These are phyloP conservation scores for Trypanosoma vivax DNA, from an alignment of 208 protist species.

Conservation along the genomic window DNA sequence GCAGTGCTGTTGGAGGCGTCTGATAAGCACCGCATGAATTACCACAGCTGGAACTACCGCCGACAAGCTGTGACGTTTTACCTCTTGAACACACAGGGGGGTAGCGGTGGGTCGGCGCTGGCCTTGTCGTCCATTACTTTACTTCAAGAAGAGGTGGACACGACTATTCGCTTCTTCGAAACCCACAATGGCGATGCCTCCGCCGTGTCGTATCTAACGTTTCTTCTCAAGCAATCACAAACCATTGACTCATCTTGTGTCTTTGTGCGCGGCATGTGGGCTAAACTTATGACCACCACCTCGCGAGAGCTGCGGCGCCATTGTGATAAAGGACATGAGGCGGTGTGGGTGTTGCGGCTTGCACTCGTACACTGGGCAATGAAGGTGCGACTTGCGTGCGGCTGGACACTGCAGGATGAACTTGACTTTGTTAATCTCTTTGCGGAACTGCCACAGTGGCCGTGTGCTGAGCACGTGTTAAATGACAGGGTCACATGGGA, in stretches of 20 bases:
- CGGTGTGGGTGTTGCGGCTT: slow-evolving; percentile 58
- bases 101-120: not conserved
- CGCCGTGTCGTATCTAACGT: slow-evolving; percentile 47
- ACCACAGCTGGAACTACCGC: slow-evolving; percentile 78
- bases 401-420: slow-evolving; percentile 62
- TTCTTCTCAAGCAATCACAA: slow-evolving; percentile 26
- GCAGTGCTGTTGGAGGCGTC: slow-evolving; percentile 31
- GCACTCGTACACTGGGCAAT: slow-evolving; percentile 47
- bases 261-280: slow-evolving; percentile 18
- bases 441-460: slow-evolving; percentile 5
- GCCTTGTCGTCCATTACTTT: not conserved
- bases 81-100: not conserved
- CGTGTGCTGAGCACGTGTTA: not conserved
- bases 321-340: slow-evolving; percentile 69
- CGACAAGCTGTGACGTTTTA: slow-evolving; percentile 13
- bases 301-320: slow-evolving; percentile 48
- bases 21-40: slow-evolving; percentile 73
- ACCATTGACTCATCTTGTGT: not conserved
- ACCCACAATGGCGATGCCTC: slow-evolving; percentile 61
- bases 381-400: not conserved
- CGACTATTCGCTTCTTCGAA: slow-evolving; percentile 34
- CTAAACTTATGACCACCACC: slow-evolving; percentile 25
- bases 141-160: slow-evolving; percentile 15
- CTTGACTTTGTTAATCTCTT: slow-evolving; percentile 35
- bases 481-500: slow-evolving; percentile 13